Conservation (phyloP, 2,329 filamentous ascomycete genomes). For the Trichoderma oligosporum region DNA sequence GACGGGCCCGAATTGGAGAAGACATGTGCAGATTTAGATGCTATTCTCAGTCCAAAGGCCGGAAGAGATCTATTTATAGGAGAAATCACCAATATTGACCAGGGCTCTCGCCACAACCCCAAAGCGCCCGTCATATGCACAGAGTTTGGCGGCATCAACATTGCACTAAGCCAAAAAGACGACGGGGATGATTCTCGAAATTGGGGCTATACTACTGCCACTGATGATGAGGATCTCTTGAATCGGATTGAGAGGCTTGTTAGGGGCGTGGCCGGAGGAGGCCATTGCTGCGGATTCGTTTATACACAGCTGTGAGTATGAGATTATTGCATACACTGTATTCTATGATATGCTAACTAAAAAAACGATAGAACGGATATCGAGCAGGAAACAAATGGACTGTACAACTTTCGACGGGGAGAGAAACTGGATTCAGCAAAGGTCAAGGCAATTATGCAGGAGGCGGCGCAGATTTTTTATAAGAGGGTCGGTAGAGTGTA, state of each 20-base stretch:
- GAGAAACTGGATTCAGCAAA: constrained; percentile 56
- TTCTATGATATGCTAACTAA: constrained; percentile 14
- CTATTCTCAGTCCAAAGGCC: constrained; percentile 51
- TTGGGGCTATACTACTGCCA: constrained; percentile 67
- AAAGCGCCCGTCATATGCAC: constrained; percentile 62
- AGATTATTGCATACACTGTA: background rate
- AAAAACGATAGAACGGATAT: constrained; percentile 46
- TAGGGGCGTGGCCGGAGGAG: constrained; percentile 53
- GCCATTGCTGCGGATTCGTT: constrained; percentile 59
- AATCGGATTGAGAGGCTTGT: constrained; percentile 56
- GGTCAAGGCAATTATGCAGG: constrained; percentile 56
- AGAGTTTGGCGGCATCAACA: constrained; percentile 67
- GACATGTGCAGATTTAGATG: constrained; percentile 50
- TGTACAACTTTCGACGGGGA: constrained; percentile 60
- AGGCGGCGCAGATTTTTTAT: constrained; percentile 47
- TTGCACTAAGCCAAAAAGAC: constrained; percentile 42
- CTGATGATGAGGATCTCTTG: constrained; percentile 56
- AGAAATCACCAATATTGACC: constrained; percentile 40
- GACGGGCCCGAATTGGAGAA: constrained; percentile 54
- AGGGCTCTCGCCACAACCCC: constrained; percentile 47
- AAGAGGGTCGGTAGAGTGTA: constrained; percentile 22
- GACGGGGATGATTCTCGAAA: constrained; percentile 43
- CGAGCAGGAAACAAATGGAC: constrained; percentile 65
- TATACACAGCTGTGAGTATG: constrained; percentile 60
- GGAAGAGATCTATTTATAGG: constrained; percentile 53